Evolutionary conservation across 345 rosid genomes (phyloP).

Genomic region (Salix dunnii): DNA sequence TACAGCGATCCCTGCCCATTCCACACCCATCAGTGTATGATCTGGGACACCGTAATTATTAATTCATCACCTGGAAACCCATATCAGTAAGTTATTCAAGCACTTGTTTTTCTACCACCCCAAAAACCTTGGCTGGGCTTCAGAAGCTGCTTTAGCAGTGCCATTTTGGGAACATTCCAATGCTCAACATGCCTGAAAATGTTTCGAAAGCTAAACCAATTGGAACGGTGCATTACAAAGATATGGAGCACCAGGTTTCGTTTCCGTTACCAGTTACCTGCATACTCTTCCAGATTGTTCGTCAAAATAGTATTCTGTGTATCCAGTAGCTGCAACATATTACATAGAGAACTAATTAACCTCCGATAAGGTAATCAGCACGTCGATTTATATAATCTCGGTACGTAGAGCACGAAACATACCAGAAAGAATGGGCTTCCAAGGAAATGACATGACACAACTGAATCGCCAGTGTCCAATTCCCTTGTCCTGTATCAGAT

Average conservation of each 20-base stretch:
- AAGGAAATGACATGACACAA: conserved; percentile 89
- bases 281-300: conserved; percentile 63
- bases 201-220: background rate
- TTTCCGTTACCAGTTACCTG: conserved; percentile 43
- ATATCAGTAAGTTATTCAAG: background rate
- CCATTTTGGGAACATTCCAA: conserved; percentile 93
- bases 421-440: conserved; percentile 98
- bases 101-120: conserved; percentile 20
- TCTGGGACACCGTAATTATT: background rate
- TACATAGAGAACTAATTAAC: no score
- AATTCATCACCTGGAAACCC: no score
- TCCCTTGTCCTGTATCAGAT: conserved; percentile 63
- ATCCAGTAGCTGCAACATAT: conserved; percentile 70
- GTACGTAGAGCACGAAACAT: background rate
- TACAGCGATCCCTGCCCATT: no score
- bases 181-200: conserved; percentile 74
- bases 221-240: background rate
- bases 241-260: background rate
- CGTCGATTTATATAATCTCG: no score
- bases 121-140: conserved; percentile 57
- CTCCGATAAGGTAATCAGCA: no score
- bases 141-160: conserved; percentile 66
- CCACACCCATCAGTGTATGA: background rate
- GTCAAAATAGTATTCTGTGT: conserved; percentile 79
- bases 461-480: conserved; percentile 89